Evolutionary conservation across 2,329 filamentous ascomycete species (phyloP).

Genomic region (Botrytis galanthina): DNA sequence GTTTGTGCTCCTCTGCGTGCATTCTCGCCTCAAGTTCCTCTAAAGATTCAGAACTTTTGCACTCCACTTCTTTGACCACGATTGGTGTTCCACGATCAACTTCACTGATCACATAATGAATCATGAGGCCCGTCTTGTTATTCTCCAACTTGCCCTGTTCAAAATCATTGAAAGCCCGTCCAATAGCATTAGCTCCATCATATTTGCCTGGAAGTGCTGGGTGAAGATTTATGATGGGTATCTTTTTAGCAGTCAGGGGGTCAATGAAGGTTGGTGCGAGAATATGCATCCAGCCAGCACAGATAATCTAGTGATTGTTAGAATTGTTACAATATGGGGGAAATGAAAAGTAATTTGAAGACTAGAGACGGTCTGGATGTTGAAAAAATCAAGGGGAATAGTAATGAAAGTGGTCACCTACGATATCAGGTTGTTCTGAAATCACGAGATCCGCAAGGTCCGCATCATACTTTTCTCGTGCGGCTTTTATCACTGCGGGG

Average conservation of each 20-base stretch:
- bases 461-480: constrained; percentile 62
- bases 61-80: constrained; percentile 65
- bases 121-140: constrained; percentile 76
- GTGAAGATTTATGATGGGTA: constrained; percentile 68
- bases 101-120: constrained; percentile 77
- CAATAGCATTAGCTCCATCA: constrained; percentile 75
- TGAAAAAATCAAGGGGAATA: neutral
- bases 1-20: constrained; percentile 71
- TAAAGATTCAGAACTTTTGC: constrained; percentile 62
- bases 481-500: constrained; percentile 45
- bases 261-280: constrained; percentile 59
- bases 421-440: constrained; percentile 46
- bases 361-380: neutral
- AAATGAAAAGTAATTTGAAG: neutral
- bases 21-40: constrained; percentile 69
- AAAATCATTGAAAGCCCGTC: constrained; percentile 73
- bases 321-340: neutral
- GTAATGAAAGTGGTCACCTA: constrained; percentile 35
- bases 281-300: constrained; percentile 70
- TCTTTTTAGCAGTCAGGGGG: constrained; percentile 51
- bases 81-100: constrained; percentile 80
- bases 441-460: constrained; percentile 63
- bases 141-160: constrained; percentile 61
- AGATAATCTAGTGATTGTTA: constrained; percentile 50
- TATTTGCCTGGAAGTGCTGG: constrained; percentile 67